phyloP scores from a whole-genome alignment of 2,329 filamentous ascomycete genomes.

The Neopestalotiopsis rosae region DNA sequence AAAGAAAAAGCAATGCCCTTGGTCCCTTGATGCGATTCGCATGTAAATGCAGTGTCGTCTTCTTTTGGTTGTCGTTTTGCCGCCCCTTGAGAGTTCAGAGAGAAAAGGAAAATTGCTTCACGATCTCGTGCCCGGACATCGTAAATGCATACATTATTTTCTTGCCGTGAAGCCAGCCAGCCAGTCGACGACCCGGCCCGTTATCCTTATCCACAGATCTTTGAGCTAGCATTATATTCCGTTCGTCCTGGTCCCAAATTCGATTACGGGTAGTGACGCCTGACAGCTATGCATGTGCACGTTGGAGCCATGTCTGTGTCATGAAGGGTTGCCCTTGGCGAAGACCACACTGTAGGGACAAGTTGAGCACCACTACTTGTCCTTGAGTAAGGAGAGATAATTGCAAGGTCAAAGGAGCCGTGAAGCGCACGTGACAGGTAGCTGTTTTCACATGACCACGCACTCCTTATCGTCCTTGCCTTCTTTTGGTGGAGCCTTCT shows the following conservation, averaged over 20 bases:
- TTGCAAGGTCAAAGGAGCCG: too few species aligned
- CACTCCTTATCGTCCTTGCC: slow-evolving; percentile 60
- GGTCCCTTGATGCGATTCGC: neutral
- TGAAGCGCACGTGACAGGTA: neutral
- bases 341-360: neutral
- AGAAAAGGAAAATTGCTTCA: neutral
- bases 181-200: neutral
- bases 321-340: neutral
- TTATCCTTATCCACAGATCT: neutral
- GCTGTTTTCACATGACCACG: slow-evolving; percentile 56
- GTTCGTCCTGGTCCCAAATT: neutral
- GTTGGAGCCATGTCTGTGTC: neutral
- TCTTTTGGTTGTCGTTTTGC: neutral
- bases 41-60: slow-evolving; percentile 12
- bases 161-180: neutral
- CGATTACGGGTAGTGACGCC: neutral
- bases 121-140: neutral
- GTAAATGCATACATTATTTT: neutral
- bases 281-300: neutral
- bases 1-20: neutral
- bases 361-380: neutral
- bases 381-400: too few species aligned
- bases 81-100: neutral
- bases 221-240: neutral
- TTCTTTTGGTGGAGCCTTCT: slow-evolving; percentile 46